phyloP scores from a whole-genome alignment of 2,329 filamentous ascomycete species.

The Fusarium pseudoanthophilum region DNA sequence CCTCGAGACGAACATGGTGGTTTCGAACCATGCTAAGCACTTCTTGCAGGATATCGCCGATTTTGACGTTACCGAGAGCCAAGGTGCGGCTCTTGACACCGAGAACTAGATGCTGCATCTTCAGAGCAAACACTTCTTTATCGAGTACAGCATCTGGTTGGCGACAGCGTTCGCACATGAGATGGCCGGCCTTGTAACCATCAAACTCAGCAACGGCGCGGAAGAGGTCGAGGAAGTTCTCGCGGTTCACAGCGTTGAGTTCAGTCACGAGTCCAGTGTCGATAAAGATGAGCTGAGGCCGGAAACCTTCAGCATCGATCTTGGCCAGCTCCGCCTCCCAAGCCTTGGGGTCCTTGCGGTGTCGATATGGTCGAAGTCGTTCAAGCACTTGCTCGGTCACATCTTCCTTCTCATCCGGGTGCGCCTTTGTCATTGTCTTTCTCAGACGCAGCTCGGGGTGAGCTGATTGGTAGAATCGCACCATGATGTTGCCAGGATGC shows the following conservation, averaged over 20 bases:
- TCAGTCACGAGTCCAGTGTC: constrained; percentile 96
- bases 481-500: constrained; percentile 99
- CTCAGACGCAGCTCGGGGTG: constrained; percentile 68
- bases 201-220: constrained; percentile 96
- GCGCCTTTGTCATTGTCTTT: constrained; percentile 46
- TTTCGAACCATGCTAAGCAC: constrained; percentile 90
- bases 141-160: constrained; percentile 92
- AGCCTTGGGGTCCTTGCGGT: constrained; percentile 68
- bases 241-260: constrained; percentile 84
- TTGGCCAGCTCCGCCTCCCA: constrained; percentile 81
- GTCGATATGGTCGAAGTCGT: constrained; percentile 78
- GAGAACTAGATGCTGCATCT: constrained; percentile 96
- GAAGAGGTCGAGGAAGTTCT: constrained; percentile 95
- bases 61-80: constrained; percentile 92
- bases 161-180: constrained; percentile 96
- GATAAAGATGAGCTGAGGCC: constrained; percentile 96
- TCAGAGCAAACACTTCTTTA: constrained; percentile 88
- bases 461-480: constrained; percentile 91
- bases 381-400: constrained; percentile 89
- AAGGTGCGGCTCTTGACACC: constrained; percentile 91
- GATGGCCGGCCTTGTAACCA: constrained; percentile 90
- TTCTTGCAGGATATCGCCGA: constrained; percentile 92
- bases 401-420: constrained; percentile 68
- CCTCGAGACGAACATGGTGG: constrained; percentile 94
- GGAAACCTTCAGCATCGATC: constrained; percentile 87